A percentile compares a stretch with the other conserved stretches of the same genome.
phyloP scores from a whole-genome alignment of 192 early-diverging fungal genomes.

The Podila clonocystis region DNA sequence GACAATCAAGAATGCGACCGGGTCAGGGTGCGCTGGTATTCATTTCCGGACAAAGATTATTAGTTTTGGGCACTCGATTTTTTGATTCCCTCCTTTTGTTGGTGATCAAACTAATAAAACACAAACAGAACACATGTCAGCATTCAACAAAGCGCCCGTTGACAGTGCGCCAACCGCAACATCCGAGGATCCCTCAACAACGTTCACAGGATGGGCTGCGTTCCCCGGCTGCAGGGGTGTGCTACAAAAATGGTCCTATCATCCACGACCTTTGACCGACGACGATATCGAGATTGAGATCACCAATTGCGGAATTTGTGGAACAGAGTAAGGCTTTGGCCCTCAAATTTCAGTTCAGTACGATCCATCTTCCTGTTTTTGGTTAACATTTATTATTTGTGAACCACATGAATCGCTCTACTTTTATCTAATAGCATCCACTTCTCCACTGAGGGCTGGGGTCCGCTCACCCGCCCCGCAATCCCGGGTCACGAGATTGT shows the following conservation, averaged over 20 bases:
- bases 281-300: conserved; percentile 59
- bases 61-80: no score
- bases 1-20: no score
- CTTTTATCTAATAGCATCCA: conserved; percentile 53
- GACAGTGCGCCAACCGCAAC: neutral
- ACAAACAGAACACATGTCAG: no score
- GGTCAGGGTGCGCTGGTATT: no score
- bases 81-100: no score
- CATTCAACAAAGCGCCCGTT: no score
- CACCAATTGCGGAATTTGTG: conserved; percentile 79
- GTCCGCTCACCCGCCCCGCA: conserved; percentile 22
- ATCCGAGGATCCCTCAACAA: conserved; percentile 54
- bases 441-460: conserved; percentile 69
- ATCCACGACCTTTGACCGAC: conserved; percentile 46
- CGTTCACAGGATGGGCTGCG: conserved; percentile 23
- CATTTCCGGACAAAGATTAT: no score
- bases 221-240: conserved; percentile 2
- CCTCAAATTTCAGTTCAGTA: no score
- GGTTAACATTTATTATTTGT: neutral
- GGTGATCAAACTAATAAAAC: no score
- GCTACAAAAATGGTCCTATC: conserved; percentile 34
- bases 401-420: neutral
- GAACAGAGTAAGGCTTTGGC: conserved; percentile 57
- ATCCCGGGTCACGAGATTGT: conserved; percentile 63
- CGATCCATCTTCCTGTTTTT: neutral